Evolutionary conservation across 768 basidiomycete species (phyloP), one percentile per base, ranked within the genome.

Genomic region (Suillus hirtellus): DNA sequence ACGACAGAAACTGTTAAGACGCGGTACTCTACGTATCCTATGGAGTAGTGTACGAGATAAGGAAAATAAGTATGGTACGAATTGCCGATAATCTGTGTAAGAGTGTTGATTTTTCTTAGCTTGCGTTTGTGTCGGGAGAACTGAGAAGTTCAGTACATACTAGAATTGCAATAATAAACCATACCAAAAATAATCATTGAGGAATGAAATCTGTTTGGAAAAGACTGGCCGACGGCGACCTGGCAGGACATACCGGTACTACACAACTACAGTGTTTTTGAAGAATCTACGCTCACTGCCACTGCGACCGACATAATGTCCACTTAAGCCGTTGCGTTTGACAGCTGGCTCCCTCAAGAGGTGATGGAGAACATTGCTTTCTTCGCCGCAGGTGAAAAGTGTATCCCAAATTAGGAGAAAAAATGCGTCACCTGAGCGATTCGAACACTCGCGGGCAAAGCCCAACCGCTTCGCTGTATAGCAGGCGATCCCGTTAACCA

Each of bases 401-500:
- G 42, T 44, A 9, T 49, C 15, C 8, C 24, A 35, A 62, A 56
- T 24, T 35, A 2, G 10, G 10, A 2, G 11, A 0, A 82, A 81
- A 81, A 77, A 74, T 37, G 50, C 82, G 82, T 82, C 81, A 82
- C 82, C 82, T 84, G 80, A 75, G 82, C 81, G 82, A 83, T 83
- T 83, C 82, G 83, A 83, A 83, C 83, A 81, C 82, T 75, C 82
- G 82, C 82, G 82, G 78, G 80, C 82, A 84, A 81, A 83, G 83
- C 80, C 77, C 82, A 83, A 82, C 81, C 82, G 82, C 82, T 84
- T 34, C 59, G 67, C 74, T 73, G 59, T 70, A 52, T 88, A 88
- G 86, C 86, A 88, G 87, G 87, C 85, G 83, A 86, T 86, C 85
- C 86, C 86, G 86, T 90, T 92, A 91, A 92, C 90, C 90, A 92